Evolutionary conservation across 1,139 yeast genomes (phyloP).

Genomic region (Pichia inconspicua): DNA sequence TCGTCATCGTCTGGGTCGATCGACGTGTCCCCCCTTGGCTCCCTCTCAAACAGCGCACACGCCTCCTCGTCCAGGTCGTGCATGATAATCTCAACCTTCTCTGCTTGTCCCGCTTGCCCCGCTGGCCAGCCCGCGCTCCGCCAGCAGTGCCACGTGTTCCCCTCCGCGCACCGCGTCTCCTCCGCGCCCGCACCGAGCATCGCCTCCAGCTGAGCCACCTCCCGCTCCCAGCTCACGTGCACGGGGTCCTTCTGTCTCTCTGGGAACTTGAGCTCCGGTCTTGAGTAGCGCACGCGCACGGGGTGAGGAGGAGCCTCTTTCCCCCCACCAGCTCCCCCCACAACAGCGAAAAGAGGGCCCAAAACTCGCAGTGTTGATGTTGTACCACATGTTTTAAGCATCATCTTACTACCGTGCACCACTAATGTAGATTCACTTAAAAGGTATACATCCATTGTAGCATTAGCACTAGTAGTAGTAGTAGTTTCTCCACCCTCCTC

Average conservation of each 20-base stretch:
- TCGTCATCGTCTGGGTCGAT: background rate
- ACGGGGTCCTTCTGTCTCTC: conserved; percentile 48
- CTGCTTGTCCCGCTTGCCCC: background rate
- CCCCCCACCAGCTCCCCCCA: conserved; percentile 28
- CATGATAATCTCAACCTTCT: background rate
- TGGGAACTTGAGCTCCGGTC: conserved; percentile 92
- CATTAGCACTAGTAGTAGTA: conserved; percentile 29
- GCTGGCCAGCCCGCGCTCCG: background rate
- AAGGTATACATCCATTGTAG: conserved; percentile 71
- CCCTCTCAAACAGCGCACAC: background rate
- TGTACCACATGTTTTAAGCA: conserved; percentile 93
- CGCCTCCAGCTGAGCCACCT: conserved; percentile 59
- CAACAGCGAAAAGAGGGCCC: background rate
- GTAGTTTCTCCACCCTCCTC: too few species aligned
- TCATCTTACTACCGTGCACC: conserved; percentile 77
- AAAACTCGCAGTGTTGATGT: conserved; percentile 63
- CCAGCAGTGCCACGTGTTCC: background rate
- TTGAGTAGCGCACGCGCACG: conserved; percentile 74
- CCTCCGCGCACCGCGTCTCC: background rate
- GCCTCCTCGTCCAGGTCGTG: background rate
- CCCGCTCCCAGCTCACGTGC: conserved; percentile 55
- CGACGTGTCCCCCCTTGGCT: background rate
- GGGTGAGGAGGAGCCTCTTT: too few species aligned
- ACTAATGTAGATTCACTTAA: conserved; percentile 86
- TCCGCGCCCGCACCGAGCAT: conserved; percentile 46